These are phyloP conservation scores for Umbelopsis sp. DNA, from an alignment of 192 early-diverging fungal genomes.

Conservation along the genomic window DNA sequence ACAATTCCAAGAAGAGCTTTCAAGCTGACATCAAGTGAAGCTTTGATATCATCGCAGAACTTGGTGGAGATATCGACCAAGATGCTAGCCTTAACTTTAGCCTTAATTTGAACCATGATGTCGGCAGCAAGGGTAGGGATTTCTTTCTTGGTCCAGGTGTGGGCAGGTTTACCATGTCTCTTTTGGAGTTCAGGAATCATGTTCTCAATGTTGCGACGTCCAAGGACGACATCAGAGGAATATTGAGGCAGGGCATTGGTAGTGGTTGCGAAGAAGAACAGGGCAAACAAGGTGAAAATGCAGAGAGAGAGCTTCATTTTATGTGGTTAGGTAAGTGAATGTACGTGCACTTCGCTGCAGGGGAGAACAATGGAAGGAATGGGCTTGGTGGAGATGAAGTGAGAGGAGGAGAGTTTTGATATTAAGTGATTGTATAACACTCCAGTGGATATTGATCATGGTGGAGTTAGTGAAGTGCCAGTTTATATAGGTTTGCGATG, in stretches of 20 bases:
- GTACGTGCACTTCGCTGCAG: background rate
- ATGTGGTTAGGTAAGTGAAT: background rate
- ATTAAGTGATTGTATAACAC: background rate
- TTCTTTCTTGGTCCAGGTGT: background rate
- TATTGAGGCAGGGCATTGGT: background rate
- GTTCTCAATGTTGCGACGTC: conserved; percentile 3
- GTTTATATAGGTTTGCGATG: background rate
- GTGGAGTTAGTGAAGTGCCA: background rate
- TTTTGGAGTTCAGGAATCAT: conserved; percentile 6
- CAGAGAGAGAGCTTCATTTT: conserved; percentile 1
- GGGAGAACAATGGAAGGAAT: background rate
- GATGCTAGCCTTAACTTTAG: conserved; percentile 28
- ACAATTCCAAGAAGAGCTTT: conserved; percentile 14
- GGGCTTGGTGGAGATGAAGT: background rate
- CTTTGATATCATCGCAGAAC: conserved; percentile 24
- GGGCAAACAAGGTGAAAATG: background rate
- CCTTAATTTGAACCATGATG: conserved; percentile 27
- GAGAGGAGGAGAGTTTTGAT: background rate
- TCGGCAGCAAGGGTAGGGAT: conserved; percentile 17
- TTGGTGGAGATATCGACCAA: conserved; percentile 26
- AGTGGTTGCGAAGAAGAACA: conserved; percentile 11
- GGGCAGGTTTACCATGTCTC: background rate
- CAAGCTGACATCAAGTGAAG: conserved; percentile 22
- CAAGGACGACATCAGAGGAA: background rate
- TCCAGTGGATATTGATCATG: background rate